These are phyloP conservation scores for Coemansia sp. DNA, from an alignment of 192 early-diverging fungal genomes.

Conservation along the genomic window DNA sequence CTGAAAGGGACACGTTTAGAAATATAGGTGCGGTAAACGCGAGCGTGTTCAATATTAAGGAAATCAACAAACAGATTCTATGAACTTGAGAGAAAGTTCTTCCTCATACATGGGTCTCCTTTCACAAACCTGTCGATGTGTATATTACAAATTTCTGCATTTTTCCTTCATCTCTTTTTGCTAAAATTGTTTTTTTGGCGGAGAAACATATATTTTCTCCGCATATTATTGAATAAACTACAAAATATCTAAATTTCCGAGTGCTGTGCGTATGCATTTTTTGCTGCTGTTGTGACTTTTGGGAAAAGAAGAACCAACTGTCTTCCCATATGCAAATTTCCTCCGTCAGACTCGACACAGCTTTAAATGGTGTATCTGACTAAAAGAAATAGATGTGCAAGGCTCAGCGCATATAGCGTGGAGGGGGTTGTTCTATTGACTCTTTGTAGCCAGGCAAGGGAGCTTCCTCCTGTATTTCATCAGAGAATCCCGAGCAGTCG, in stretches of 20 bases:
- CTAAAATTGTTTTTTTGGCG: too few species aligned
- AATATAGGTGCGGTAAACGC: background rate
- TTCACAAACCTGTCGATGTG: background rate
- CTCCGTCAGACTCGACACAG: too few species aligned
- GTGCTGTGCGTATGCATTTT: background rate
- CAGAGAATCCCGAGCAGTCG: background rate
- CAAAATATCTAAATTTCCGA: background rate
- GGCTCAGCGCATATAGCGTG: background rate
- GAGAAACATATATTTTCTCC: background rate
- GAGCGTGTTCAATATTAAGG: background rate
- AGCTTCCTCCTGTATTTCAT: background rate
- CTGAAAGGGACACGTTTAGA: conserved; percentile 2
- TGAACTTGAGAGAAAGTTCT: background rate
- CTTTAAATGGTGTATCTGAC: too few species aligned
- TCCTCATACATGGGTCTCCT: too few species aligned
- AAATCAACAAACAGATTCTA: background rate
- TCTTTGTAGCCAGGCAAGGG: background rate
- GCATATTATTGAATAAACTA: background rate
- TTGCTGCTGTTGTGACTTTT: too few species aligned
- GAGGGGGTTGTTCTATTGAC: conserved; percentile 4
- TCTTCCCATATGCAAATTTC: too few species aligned
- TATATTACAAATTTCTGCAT: background rate
- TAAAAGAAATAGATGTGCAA: background rate
- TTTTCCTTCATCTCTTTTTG: background rate
- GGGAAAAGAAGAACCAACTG: background rate